Base-by-base conservation (phyloP, 2,329 filamentous ascomycete species). In the Cladophialophora psammophila region DNA sequence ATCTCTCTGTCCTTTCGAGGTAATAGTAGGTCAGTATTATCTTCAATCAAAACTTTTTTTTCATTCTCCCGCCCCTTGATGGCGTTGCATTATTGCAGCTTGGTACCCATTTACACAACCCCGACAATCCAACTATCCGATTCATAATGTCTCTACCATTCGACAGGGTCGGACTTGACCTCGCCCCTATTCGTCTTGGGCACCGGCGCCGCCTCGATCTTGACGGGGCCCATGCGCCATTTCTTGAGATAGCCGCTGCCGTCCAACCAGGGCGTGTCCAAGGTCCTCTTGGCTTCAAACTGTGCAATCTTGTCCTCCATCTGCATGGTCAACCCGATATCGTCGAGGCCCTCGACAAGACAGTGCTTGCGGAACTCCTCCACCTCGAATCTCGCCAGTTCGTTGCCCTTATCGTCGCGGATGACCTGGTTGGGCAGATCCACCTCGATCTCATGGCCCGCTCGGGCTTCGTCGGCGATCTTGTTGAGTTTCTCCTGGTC, bases 351-450 rank as follows among this genome's bases (percentile, higher is more conserved):
- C 76, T 98, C 96, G 75, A 96, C 80, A 59, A 98, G 82, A 80
- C 94, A 98, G 82, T 98, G 93, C 82, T 96, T 96, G 77, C 93
- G 85, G 85, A 98, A 98, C 80, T 91, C 88, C 77, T 98, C 94
- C 5, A 97, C 91, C 0, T 97, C 91, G 76, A 98, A 98, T 48
- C 81, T 80, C 76, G 90, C 90, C 61, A 98, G 86, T 72, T 88
- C 87, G 69, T 88, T 88, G 71, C 94, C 94, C 18, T 86, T 81
- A 0, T 87, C 88, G 72, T 92, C 89, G 77, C 91, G 92, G 81
- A 98, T 90, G 60, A 88, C 81, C 82, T 97, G 94, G 78, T 91
- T 91, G 32, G 90, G 88, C 57, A 98, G 88, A 77, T 98, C 94
- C 68, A 98, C 86, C 81, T 97, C 94, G 71, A 98, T 83, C 78